Percentiles rank a stretch among this genome's conserved stretches.
Evolutionary conservation across 2,329 filamentous ascomycete genomes (phyloP).

Genomic region (Pseudocercospora fijiensis): DNA sequence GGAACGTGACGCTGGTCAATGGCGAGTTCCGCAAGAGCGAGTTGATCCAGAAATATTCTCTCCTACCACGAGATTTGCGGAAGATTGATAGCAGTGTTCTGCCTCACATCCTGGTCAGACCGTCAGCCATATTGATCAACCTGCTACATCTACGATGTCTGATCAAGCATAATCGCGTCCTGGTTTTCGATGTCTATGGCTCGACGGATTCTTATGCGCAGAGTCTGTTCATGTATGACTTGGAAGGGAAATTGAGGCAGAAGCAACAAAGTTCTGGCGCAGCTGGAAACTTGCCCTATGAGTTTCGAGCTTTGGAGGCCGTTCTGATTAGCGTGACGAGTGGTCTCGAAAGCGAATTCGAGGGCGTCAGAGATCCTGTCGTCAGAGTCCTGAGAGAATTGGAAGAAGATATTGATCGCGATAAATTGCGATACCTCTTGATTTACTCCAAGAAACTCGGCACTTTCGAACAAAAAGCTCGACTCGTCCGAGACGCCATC

Average conservation of each 20-base stretch:
- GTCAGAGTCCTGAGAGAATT: constrained; percentile 84
- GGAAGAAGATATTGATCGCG: constrained; percentile 93
- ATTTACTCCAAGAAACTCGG: constrained; percentile 94
- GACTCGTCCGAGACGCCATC: constrained; percentile 88
- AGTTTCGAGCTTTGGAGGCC: constrained; percentile 92
- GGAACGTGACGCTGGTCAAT: constrained; percentile 87
- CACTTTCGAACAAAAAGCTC: constrained; percentile 96
- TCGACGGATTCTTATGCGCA: constrained; percentile 93
- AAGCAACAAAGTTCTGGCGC: constrained; percentile 57
- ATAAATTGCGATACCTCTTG: constrained; percentile 85
- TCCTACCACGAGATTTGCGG: constrained; percentile 88
- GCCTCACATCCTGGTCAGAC: constrained; percentile 90
- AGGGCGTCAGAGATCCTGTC: constrained; percentile 88
- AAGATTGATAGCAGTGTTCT: constrained; percentile 97
- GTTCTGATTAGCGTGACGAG: constrained; percentile 91
- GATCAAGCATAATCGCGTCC: constrained; percentile 89
- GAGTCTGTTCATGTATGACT: constrained; percentile 95
- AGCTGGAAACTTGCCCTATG: constrained; percentile 72
- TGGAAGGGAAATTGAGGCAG: constrained; percentile 88
- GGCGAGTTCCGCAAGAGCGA: constrained; percentile 98
- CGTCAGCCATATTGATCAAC: constrained; percentile 90
- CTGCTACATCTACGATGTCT: constrained; percentile 93
- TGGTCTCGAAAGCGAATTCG: constrained; percentile 90
- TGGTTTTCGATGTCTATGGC: constrained; percentile 95
- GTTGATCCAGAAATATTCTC: constrained; percentile 92